Conservation (phyloP, 805 yeast species). For the Nakazawaea molendinolei region DNA sequence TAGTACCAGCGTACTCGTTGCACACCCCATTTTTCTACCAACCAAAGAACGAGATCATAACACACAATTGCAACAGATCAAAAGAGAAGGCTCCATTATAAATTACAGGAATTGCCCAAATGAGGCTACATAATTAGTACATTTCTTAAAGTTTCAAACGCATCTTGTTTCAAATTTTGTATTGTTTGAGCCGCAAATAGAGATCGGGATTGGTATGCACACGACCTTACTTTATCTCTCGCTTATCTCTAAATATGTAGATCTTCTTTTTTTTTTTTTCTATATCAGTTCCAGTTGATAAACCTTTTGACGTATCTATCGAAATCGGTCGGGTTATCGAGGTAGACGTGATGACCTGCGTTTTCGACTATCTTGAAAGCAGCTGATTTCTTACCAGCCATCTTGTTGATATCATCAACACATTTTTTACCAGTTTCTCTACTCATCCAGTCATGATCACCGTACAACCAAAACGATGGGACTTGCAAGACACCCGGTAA, state of each 20-base stretch:
- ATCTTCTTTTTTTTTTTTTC: too few species aligned
- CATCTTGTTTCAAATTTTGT: neutral
- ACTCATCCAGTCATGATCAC: constrained; percentile 70
- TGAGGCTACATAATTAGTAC: constrained; percentile 9
- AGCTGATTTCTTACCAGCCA: constrained; percentile 15
- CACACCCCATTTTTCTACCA: constrained; percentile 71
- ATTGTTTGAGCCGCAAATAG: neutral
- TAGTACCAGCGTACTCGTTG: constrained; percentile 40
- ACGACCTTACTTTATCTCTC: neutral
- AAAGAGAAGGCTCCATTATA: too few species aligned
- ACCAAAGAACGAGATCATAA: too few species aligned
- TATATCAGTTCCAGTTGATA: constrained; percentile 15
- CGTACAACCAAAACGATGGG: constrained; percentile 56
- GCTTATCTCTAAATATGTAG: neutral
- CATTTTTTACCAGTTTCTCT: constrained; percentile 48
- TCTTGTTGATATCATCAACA: constrained; percentile 26
- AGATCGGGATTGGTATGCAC: too few species aligned
- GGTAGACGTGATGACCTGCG: constrained; percentile 51
- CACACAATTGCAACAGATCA: too few species aligned
- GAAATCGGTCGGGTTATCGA: constrained; percentile 38
- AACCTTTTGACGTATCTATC: constrained; percentile 22
- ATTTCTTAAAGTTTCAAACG: neutral
- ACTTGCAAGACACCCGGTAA: constrained; percentile 31
- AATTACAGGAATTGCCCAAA: too few species aligned
- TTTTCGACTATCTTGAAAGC: constrained; percentile 30